phyloP scores from a whole-genome alignment of 768 basidiomycete species.

The Suillus placidus region DNA sequence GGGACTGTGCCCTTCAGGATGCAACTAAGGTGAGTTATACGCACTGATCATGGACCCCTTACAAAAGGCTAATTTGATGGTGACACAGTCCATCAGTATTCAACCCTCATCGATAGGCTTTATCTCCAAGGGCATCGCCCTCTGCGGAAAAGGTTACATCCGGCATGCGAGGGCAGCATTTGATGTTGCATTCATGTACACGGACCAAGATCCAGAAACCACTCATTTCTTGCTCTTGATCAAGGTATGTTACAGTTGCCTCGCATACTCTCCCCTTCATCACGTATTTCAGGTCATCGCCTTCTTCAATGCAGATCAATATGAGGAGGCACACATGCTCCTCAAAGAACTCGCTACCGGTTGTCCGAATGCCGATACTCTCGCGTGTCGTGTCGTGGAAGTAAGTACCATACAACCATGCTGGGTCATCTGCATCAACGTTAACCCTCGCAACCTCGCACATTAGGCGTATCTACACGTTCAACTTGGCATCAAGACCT shows the following conservation, averaged over 20 bases:
- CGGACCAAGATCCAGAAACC: neutral
- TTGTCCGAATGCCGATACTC: neutral
- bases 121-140: neutral
- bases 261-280: neutral
- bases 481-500: neutral
- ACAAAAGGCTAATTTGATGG: neutral
- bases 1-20: too few species aligned
- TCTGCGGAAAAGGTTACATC: neutral
- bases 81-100: neutral
- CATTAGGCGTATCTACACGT: neutral
- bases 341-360: neutral
- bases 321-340: neutral
- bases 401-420: neutral
- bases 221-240: neutral
- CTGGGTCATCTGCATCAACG: neutral
- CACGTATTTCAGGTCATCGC: neutral
- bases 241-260: neutral
- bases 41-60: neutral
- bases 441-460: neutral
- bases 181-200: neutral
- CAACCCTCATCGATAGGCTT: neutral
- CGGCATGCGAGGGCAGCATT: neutral
- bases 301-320: neutral
- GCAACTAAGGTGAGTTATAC: too few species aligned
- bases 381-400: neutral